Evolutionary conservation across 768 basidiomycete species (phyloP).

Genomic region (Russula emetica): DNA sequence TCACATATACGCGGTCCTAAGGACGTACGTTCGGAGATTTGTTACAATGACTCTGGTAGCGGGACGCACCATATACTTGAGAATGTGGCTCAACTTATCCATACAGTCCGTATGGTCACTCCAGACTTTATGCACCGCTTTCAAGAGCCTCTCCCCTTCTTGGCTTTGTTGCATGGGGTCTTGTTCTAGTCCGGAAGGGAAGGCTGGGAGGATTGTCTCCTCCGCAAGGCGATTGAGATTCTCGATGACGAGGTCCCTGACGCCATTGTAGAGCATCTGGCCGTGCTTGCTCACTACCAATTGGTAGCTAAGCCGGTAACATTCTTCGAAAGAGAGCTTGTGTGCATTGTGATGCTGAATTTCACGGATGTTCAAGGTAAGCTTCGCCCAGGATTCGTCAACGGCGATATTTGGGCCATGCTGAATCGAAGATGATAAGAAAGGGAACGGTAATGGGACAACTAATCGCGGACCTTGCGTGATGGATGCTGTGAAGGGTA

Average conservation of each 20-base stretch:
- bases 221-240: constrained; percentile 79
- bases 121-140: constrained; percentile 82
- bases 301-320: constrained; percentile 91
- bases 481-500: constrained; percentile 40
- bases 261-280: constrained; percentile 80
- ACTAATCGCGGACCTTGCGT: constrained; percentile 40
- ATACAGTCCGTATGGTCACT: constrained; percentile 89
- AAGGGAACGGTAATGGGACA: neutral
- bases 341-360: constrained; percentile 93
- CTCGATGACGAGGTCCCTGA: constrained; percentile 69
- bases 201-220: constrained; percentile 72
- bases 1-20: constrained; percentile 89
- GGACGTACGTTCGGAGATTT: constrained; percentile 23
- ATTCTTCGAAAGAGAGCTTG: constrained; percentile 87
- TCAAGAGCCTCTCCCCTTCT: constrained; percentile 82
- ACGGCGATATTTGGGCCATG: constrained; percentile 71
- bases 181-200: constrained; percentile 63
- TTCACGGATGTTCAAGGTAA: constrained; percentile 84
- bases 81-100: constrained; percentile 80
- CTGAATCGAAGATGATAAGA: constrained; percentile 37
- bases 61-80: constrained; percentile 86
- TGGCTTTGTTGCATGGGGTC: constrained; percentile 74
- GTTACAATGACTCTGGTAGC: neutral
- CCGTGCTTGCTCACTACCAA: constrained; percentile 87
- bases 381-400: constrained; percentile 76